Conservation (phyloP, 2,329 filamentous ascomycete genomes). For the Claviceps arundinis region DNA sequence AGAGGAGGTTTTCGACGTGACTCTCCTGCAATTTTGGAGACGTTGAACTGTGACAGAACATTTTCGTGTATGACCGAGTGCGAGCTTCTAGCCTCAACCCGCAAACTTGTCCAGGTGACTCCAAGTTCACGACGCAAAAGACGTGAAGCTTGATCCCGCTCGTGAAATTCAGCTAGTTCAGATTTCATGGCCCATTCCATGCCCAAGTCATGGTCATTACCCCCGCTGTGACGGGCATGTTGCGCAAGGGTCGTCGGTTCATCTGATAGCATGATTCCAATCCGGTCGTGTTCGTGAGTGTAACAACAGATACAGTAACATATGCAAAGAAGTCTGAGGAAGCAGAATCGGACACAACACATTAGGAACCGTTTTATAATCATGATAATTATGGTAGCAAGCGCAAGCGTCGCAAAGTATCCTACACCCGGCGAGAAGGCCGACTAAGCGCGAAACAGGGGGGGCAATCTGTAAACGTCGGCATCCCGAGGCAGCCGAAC, state of each 20-base stretch:
- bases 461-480: neutral
- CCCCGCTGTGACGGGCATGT: conserved; percentile 9
- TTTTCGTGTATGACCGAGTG: conserved; percentile 55
- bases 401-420: neutral
- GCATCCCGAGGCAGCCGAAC: neutral
- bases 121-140: conserved; percentile 40
- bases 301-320: neutral
- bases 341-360: neutral
- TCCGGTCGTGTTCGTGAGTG: neutral
- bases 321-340: neutral
- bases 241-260: conserved; percentile 12
- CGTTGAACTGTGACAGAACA: conserved; percentile 44
- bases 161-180: conserved; percentile 29
- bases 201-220: conserved; percentile 6
- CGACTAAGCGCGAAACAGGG: neutral
- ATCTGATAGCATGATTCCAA: conserved; percentile 15
- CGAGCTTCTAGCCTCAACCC: conserved; percentile 45
- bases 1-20: conserved; percentile 41
- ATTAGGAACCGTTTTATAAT: neutral
- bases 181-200: conserved; percentile 34
- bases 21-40: conserved; percentile 39
- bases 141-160: conserved; percentile 30
- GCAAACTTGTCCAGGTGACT: conserved; percentile 51
- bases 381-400: neutral
- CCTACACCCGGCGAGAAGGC: neutral